Evolutionary conservation across 164 flowering plant species (phyloP).

Genomic region (Aristolochia fimbriata): DNA sequence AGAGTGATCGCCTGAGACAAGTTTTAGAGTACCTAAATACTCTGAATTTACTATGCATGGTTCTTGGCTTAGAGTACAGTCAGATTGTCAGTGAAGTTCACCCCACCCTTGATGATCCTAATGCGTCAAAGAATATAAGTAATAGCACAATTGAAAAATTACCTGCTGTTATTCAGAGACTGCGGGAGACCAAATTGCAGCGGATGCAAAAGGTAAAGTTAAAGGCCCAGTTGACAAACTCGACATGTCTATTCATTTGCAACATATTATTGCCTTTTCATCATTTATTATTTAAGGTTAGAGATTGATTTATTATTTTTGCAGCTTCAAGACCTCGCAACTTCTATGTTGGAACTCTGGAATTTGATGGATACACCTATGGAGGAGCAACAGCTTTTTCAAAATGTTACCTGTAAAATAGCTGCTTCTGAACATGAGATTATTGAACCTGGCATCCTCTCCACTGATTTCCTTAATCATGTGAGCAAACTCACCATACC

Average conservation of each 20-base stretch:
- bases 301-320: background rate
- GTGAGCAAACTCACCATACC: slow-evolving; percentile 24
- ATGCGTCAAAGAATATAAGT: slow-evolving; percentile 35
- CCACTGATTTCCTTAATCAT: slow-evolving; percentile 39
- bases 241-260: too few relatives aligned
- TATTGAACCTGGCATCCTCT: slow-evolving; percentile 49
- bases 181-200: slow-evolving; percentile 47
- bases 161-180: slow-evolving; percentile 26
- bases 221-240: background rate
- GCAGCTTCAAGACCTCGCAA: slow-evolving; percentile 76
- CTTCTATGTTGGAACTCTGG: slow-evolving; percentile 70
- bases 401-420: slow-evolving; percentile 54
- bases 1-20: slow-evolving; percentile 54
- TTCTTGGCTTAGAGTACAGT: slow-evolving; percentile 67
- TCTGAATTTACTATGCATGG: slow-evolving; percentile 47
- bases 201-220: slow-evolving; percentile 49
- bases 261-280: too few relatives aligned
- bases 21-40: slow-evolving; percentile 37
- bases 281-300: too few relatives aligned
- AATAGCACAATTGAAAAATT: slow-evolving; percentile 36
- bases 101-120: slow-evolving; percentile 37
- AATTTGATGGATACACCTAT: slow-evolving; percentile 77
- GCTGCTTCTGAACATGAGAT: slow-evolving; percentile 68
- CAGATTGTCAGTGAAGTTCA: slow-evolving; percentile 38
- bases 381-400: slow-evolving; percentile 70